Base-by-base conservation (phyloP, 116 monocot genomes). In the Papilionanthe hybrid region DNA sequence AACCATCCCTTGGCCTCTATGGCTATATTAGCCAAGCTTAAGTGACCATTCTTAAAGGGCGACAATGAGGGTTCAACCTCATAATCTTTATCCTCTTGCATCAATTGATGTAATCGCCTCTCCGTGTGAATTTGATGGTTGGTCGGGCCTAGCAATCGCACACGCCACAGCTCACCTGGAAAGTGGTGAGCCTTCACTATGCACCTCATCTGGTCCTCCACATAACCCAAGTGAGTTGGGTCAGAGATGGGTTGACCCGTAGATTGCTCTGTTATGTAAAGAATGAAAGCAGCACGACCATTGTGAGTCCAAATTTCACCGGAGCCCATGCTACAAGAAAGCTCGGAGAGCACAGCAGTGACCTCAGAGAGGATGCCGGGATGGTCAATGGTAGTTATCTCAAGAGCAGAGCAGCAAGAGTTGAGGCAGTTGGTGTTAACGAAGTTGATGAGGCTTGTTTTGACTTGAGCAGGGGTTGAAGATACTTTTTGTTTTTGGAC, bases 291-390 rank as follows among this genome's bases (percentile, higher is more conserved):
- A 4, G 85, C 82, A 28, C 86, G 86, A 17, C 83, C 30, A 53
- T 83, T 82, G 84, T 91, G 94, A 22, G 88, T 86, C 91, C 94
- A 94, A 5, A 83, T 91, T 75, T 86, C 81, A 50, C 77, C 78
- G 4, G 81, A 83, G 0, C 79, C 78, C 0, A 91, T 79, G n/a
- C 71, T 48, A 77, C 87, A 91, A 23, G 66, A 79, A 22, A 83
- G 79, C 43, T 78, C 77, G 4, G 73, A 63, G 20, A 93, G 72
- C 9, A 91, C 86, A 1, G 89, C 85, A 0, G 80, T 79, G 43
- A 93, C 80, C 66, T 87, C 86, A 27, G 93, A 89, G 17, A 93
- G 88, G 28, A 93, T 75, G 32, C 91, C 93, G 0, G 91, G 91
- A 15, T 78, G 78, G 78, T 93, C 93, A 1, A 80, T 13, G 9